Base-by-base conservation (phyloP, 495 filamentous ascomycete genomes). In the Penicillium diatomitis region DNA sequence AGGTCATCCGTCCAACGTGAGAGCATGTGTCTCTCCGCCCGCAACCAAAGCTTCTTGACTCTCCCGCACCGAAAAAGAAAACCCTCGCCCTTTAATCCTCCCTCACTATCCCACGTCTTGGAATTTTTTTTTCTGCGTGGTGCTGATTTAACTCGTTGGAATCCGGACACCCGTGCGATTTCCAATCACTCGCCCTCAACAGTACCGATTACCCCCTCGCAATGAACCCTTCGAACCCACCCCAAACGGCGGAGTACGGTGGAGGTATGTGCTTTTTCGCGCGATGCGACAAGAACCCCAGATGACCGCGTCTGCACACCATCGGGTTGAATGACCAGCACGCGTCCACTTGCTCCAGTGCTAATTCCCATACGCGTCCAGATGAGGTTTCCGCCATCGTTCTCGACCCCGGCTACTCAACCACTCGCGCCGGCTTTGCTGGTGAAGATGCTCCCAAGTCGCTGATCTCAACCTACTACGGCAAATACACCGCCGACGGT, bases 341-440 rank as follows among this genome's bases (percentile, higher is more conserved):
- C 20, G 20, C 20, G 20, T 20, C 20, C 20, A 20, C 0, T 20
- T 20, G 20, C 20, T 20, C 20, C 20, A 20, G 20, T 20, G 20
- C 20, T 20, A 20, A 20, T 20, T 42, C 5, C 36, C 38, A 38
- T 27, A 44, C 47, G 47, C 47, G 20, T 48, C 41, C 53, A 95
- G 92, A 98, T 74, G 92, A 98, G 69, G 89, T 98, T 44, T 92
- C 89, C 10, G 92, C 92, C 29, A 87, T 98, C 60, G 87, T 98
- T 27, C 87, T 98, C 56, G 92, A 98, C 60, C 86, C 94, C 4
- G 92, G 94, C 38, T 96, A 86, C 71, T 87, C 84, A 40, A 86
- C 81, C 57, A 88, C 83, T 10, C 91, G 94, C 70, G 94, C 90
- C 48, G 92, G 92, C 52, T 97, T 96, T 63, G 92, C 92, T 4